Percentiles rank a stretch among this genome's conserved stretches.
Evolutionary conservation across 192 early-diverging fungal species (phyloP).

Genomic region (Umbelopsis ramanniana): DNA sequence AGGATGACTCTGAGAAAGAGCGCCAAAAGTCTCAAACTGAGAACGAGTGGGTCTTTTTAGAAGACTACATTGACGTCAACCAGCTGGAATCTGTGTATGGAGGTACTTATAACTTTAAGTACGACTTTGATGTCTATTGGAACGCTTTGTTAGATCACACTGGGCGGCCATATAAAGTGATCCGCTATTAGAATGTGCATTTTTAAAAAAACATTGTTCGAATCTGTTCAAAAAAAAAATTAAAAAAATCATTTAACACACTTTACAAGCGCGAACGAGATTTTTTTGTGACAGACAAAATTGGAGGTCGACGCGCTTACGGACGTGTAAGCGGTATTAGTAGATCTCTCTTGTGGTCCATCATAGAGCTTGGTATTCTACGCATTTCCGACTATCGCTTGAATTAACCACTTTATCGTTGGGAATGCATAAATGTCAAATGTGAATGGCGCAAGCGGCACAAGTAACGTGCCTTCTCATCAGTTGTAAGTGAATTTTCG

Average conservation of each 20-base stretch:
- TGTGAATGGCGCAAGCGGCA: constrained; percentile 8
- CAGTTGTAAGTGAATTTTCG: neutral
- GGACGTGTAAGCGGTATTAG: neutral
- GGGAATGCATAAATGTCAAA: constrained; percentile 14
- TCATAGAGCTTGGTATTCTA: too few relatives aligned
- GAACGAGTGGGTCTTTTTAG: constrained; percentile 54
- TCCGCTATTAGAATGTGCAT: constrained; percentile 28
- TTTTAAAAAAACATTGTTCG: neutral
- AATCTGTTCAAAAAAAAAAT: too few relatives aligned
- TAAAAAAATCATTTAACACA: too few relatives aligned
- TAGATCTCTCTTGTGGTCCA: neutral
- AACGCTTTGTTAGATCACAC: constrained; percentile 37
- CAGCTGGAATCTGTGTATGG: constrained; percentile 76
- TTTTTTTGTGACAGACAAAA: neutral
- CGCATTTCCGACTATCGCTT: neutral
- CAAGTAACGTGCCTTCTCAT: constrained; percentile 4
- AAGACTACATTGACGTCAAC: constrained; percentile 53
- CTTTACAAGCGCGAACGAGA: neutral
- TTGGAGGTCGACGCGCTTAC: neutral
- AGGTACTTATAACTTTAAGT: constrained; percentile 73
- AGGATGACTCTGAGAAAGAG: constrained; percentile 38
- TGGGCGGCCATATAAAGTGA: constrained; percentile 34
- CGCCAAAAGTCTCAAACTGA: constrained; percentile 5
- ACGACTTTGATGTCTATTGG: constrained; percentile 76
- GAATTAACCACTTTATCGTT: neutral